phyloP scores from a whole-genome alignment of 805 yeast genomes.

The Teunomyces panamensis region DNA sequence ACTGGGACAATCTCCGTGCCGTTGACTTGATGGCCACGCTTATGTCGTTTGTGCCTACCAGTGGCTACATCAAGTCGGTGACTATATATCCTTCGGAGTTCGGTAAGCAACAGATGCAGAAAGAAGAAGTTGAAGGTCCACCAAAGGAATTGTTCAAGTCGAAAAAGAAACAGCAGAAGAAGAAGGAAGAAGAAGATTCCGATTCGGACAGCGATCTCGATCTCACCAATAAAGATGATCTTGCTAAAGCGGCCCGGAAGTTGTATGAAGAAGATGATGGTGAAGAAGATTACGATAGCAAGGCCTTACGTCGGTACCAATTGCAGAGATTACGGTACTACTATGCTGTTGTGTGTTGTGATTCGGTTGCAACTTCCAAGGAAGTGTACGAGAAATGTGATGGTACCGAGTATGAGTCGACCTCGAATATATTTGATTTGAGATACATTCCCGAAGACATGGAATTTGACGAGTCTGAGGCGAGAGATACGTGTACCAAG shows the following conservation, averaged over 20 bases:
- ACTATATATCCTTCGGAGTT: slow-evolving; percentile 83
- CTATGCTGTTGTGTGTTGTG: slow-evolving; percentile 88
- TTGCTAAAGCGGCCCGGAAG: slow-evolving; percentile 64
- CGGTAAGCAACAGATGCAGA: slow-evolving; percentile 88
- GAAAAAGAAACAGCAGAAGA: slow-evolving; percentile 35
- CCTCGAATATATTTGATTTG: slow-evolving; percentile 90
- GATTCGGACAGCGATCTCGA: slow-evolving; percentile 36
- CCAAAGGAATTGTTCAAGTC: slow-evolving; percentile 74
- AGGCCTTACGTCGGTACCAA: slow-evolving; percentile 83
- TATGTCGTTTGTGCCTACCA: slow-evolving; percentile 75
- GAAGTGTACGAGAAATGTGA: slow-evolving; percentile 83
- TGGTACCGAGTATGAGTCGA: slow-evolving; percentile 92
- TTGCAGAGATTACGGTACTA: slow-evolving; percentile 88
- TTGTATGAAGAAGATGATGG: slow-evolving; percentile 80
- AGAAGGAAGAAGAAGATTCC: slow-evolving; percentile 30
- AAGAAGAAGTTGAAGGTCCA: slow-evolving; percentile 90
- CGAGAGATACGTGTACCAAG: slow-evolving; percentile 68
- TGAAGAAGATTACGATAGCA: slow-evolving; percentile 78
- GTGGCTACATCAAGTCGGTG: slow-evolving; percentile 67
- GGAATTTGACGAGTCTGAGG: slow-evolving; percentile 71
- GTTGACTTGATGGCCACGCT: slow-evolving; percentile 88
- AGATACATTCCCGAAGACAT: slow-evolving; percentile 92
- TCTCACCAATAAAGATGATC: slow-evolving; percentile 43
- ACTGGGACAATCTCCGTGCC: slow-evolving; percentile 94
- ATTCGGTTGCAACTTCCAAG: slow-evolving; percentile 65